Base-by-base conservation (phyloP, 73 alveolate species). In the Paramecium sexaurelia region DNA sequence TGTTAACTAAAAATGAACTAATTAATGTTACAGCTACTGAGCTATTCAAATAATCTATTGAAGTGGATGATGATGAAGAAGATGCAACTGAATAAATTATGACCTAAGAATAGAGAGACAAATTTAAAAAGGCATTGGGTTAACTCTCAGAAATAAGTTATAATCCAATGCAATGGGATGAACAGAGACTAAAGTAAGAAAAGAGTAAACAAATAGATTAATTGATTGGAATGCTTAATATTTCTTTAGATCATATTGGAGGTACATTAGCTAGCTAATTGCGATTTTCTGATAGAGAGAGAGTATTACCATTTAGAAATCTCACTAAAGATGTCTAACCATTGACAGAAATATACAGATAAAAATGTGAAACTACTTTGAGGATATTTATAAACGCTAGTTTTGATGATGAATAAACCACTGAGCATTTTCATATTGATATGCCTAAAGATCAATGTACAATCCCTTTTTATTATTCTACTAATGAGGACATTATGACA, bases 161-260 rank as follows among this genome's bases (percentile, higher is more conserved):
- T 32, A 71, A 71, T 71, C 86, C 86, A 4, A 71, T 71, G 86
- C 26, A 71, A 9, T 71, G 86, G 86, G 86, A 71, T 71, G 86
- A 71, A 0, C 8, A 71, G 33, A 71, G 86, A 71, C 35, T 71
- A 5, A 71, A 71, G 35, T 32, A 71, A 17, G 86, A 71, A 35
- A 71, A 71, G 7, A 61, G 55, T 5, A 35, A 32, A 71, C 5
- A 37, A 35, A 37, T 71, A 11, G 86, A 71, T 32, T 36, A 32
- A 71, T 71, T 71, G 33, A 71, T 71, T 33, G 56, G 56, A 35
- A 71, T 71, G 86, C 56, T 71, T 13, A 71, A 71, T 37, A 71
- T 71, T 13, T 71, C 86, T 1, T 71, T 71, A 20, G 86, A 71
- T 37, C 55, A 71, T 71, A 33, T 71, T 33, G 86, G 86, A 35